Evolutionary conservation across 2,329 filamentous ascomycete species (phyloP).

Genomic region (Microascus cirrosus): DNA sequence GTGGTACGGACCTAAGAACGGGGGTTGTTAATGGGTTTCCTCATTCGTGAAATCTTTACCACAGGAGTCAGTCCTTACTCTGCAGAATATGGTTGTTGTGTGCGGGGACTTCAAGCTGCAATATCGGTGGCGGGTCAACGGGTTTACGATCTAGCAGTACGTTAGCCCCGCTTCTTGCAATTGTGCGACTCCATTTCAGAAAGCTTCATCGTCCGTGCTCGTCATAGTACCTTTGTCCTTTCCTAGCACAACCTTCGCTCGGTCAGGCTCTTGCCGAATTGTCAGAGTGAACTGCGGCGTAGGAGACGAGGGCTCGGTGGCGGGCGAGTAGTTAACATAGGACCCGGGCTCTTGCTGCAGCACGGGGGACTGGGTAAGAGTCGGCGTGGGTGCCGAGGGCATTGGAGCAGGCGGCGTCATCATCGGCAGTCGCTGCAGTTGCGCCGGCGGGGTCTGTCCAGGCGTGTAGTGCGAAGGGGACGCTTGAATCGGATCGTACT

Average conservation of each 20-base stretch:
- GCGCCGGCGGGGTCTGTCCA: slow-evolving; percentile 2
- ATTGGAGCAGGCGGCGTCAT: slow-evolving; percentile 4
- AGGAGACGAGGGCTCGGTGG: slow-evolving; percentile 2
- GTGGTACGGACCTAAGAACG: slow-evolving; percentile 30
- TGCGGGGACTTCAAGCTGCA: slow-evolving; percentile 47
- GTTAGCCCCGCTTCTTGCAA: slow-evolving; percentile 1
- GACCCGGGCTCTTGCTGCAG: slow-evolving; percentile 1
- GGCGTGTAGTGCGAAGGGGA: slow-evolving; percentile 3
- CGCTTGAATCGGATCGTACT: slow-evolving; percentile 3
- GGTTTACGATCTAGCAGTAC: slow-evolving; percentile 61
- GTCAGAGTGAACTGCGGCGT: slow-evolving; percentile 20
- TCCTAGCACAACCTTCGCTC: slow-evolving; percentile 56
- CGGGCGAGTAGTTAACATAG: slow-evolving; percentile 1
- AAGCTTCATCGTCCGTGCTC: neutral
- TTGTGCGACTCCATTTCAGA: neutral
- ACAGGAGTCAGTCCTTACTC: neutral
- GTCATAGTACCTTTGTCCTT: slow-evolving; percentile 61
- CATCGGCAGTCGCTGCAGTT: slow-evolving; percentile 4
- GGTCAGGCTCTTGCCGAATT: slow-evolving; percentile 56
- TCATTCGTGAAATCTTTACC: neutral
- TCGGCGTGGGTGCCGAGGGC: neutral
- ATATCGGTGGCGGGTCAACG: slow-evolving; percentile 76
- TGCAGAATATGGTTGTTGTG: slow-evolving; percentile 27
- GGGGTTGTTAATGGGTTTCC: neutral
- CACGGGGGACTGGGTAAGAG: slow-evolving; percentile 1